Evolutionary conservation across 495 filamentous ascomycete genomes (phyloP), one percentile per base, ranked within the genome.

Genomic region (Aspergillus ellipticus): DNA sequence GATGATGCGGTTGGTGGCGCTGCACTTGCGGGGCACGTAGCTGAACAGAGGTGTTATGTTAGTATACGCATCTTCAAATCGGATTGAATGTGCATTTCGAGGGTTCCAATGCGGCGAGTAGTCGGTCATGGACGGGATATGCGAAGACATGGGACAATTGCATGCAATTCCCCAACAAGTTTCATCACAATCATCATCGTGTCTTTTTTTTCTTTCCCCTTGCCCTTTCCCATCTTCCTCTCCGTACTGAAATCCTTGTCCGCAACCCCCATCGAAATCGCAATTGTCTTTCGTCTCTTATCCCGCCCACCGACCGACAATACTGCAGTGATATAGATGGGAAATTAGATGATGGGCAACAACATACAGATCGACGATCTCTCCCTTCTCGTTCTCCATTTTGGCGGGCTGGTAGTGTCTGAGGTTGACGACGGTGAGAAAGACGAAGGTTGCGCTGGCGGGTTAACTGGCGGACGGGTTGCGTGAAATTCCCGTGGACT

Each of bases 11-110:
- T 89, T 89, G 76, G 89, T 93, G 68, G 89, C 90, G 75, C 83
- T 88, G 88, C 90, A 93, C 85, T 93, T 99, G 84, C 94, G 91
- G 76, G 95, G 93, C 82, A 97, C 91, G 84, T 97, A 97, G 76
- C 91, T 96, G 72, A 21, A 31, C 24, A 56, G 51, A 49, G 46
- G 31, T 46, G 9, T 26, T 9, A 57, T 57, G 67, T 71, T 67
- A 70, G 56, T 59, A 49, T 35, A 35, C 31, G 15, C 6, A 0
- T 16, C 39, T 35, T 22, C 20, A 9, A 41, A 17, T 53, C 13
- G 20, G 8, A 33, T 31, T 46, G 26, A 15, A 16, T 11, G 28
- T 11, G 16, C 3, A 39, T 31, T 22, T 56, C 26, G 28, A n/a
- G n/a, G n/a, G n/a, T n/a, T n/a, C n/a, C n/a, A n/a, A n/a, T n/a